phyloP scores from a whole-genome alignment of 257 asterid species.

The Gynochthodes officinalis region DNA sequence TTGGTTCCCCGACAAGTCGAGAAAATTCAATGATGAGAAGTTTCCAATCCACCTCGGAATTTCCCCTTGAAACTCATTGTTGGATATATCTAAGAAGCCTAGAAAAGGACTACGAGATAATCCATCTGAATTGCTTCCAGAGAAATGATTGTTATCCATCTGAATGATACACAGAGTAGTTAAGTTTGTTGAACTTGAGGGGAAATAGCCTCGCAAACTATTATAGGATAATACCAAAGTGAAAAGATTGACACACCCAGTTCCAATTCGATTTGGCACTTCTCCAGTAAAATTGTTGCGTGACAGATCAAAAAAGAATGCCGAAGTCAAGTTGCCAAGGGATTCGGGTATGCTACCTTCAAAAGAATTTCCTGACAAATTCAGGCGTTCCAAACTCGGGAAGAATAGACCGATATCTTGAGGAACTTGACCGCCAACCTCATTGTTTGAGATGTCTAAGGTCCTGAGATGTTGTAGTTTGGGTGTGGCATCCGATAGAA shows the following conservation, averaged over 20 bases:
- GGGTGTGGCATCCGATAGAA: background rate
- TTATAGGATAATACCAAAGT: background rate
- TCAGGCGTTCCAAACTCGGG: background rate
- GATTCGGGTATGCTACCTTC: constrained; percentile 8
- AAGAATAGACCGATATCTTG: background rate
- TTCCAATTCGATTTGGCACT: background rate
- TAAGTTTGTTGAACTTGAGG: background rate
- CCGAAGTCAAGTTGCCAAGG: constrained; percentile 9
- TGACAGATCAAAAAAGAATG: constrained; percentile 5
- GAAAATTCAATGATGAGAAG: background rate
- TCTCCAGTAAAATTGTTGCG: constrained; percentile 10
- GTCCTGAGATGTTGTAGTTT: background rate
- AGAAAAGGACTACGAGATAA: background rate
- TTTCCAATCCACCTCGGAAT: constrained; percentile 11
- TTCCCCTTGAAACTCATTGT: background rate
- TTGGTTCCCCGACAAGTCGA: background rate
- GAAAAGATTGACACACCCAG: background rate
- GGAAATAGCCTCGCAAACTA: background rate
- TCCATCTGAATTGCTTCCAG: background rate
- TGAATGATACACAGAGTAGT: background rate
- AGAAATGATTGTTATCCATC: background rate
- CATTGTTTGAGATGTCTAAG: constrained; percentile 15
- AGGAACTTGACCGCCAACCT: background rate
- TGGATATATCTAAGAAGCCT: background rate
- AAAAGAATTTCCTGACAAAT: constrained; percentile 5